Evolutionary conservation across 208 protist genomes (phyloP), one percentile per base, ranked within the genome.

Genomic region (Trypanosoma caninum): DNA sequence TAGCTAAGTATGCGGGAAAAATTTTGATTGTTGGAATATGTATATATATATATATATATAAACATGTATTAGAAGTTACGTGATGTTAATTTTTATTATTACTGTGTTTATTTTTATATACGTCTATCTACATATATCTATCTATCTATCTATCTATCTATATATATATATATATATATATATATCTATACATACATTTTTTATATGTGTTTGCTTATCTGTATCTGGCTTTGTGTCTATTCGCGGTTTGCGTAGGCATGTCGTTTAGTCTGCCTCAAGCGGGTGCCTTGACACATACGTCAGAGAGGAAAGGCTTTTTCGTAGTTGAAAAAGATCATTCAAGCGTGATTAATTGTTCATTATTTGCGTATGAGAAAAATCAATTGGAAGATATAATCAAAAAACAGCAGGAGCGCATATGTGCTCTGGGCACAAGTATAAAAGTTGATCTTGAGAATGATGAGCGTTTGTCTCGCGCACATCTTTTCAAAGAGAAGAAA

Each of bases 351-450:
- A n/a, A n/a, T n/a, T n/a, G n/a, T n/a, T n/a, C n/a, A n/a, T n/a
- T 61, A 1, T 42, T 62, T 62, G 1, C 10, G 27, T 37, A 52
- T 30, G 40, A 66, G 27, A 38, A 47, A 25, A 50, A 58, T 13
- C 42, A 72, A 44, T 33, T 59, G 13, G 44, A 57, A 27, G 28
- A 40, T 33, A 59, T 58, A 18, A 53, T 35, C 11, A 16, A 33
- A 28, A n/a, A 27, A 30, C 61, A 74, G 37, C 13, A 58, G n/a
- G 41, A 71, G 40, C 65, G 65, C 35, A 71, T 71, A 37, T 20
- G 31, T 25, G 23, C 11, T 30, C 14, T 71, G 16, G 35, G 42
- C 4, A 54, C 45, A 50, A 40, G 18, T 44, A 28, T 34, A 8
- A 38, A 25, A 47, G 42, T 65, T n/a, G 48, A 63, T 2, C 10